Conservation (phyloP, 768 basidiomycete genomes). For the Boletus huronensis region DNA sequence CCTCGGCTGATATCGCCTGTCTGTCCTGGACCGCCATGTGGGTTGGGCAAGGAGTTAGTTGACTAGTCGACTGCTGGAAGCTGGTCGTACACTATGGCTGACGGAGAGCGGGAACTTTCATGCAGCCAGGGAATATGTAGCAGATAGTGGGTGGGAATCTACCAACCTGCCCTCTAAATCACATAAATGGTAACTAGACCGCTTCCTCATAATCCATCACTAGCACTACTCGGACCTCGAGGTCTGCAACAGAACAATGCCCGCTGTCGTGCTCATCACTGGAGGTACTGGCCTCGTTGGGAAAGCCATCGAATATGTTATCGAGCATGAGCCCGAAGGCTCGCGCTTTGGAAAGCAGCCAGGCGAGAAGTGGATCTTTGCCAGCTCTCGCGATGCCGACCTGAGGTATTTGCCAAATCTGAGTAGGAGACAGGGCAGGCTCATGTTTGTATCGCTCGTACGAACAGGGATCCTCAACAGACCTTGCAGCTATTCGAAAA, state of each 20-base stretch:
- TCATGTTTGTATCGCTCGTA: conserved; percentile 2
- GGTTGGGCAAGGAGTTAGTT: not conserved
- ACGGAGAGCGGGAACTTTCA: conserved; percentile 8
- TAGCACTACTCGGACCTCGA: not conserved
- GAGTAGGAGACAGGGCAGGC: not conserved
- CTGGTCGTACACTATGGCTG: conserved; percentile 1
- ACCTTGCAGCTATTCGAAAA: conserved; percentile 79
- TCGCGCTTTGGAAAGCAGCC: conserved; percentile 73
- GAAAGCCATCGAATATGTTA: conserved; percentile 73
- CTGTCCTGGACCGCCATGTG: conserved; percentile 41
- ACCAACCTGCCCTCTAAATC: not conserved
- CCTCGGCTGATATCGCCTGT: conserved; percentile 49
- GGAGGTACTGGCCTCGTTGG: conserved; percentile 87
- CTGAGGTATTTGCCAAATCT: conserved; percentile 54
- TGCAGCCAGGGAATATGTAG: conserved; percentile 5
- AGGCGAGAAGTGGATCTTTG: conserved; percentile 87
- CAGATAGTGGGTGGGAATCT: conserved; percentile 16
- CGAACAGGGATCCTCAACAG: conserved; percentile 60
- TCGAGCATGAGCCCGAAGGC: conserved; percentile 74
- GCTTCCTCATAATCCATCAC: not conserved
- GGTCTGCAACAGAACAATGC: conserved; percentile 16
- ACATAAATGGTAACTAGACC: not conserved
- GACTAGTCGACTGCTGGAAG: conserved; percentile 3
- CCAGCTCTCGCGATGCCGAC: conserved; percentile 76
- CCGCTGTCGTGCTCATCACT: conserved; percentile 68